Base-by-base conservation (phyloP, 805 yeast genomes). In the Wickerhamiella sorbophila region DNA sequence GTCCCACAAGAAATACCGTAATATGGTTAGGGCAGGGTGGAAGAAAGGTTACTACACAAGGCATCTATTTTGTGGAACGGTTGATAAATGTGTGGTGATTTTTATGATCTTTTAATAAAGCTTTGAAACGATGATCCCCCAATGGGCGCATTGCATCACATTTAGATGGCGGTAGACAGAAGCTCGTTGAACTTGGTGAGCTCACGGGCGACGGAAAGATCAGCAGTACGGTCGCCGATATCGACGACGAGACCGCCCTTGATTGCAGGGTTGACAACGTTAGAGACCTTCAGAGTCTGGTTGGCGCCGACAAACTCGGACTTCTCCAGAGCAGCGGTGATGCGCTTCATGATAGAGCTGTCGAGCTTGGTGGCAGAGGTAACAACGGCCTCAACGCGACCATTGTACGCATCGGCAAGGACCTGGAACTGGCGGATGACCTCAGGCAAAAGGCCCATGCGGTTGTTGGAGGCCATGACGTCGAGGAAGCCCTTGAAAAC, bases 151-250 rank as follows among this genome's bases (percentile, higher is more conserved):
- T n/a, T n/a, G n/a, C n/a, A n/a, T n/a, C n/a, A n/a, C n/a, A n/a
- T n/a, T n/a, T n/a, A n/a, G n/a, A n/a, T n/a, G n/a, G 94, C 70
- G 71, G 88, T 95, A 55, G 73, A 69, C 63, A 91, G 76, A 54
- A 80, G 76, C 65, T 81, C 76, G 81, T 91, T 91, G 66, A 87
- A 78, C 69, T 75, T 85, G 63, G 82, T 70, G 61, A 91, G 76
- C 73, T 80, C 86, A 60, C 82, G 65, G 46, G 87, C 71, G 53
- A 91, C 75, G 46, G 94, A 79, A 63, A 88, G 73, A 68, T 91
- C 98, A 56, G 86, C 95, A 49, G 97, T 87, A 66, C 80, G 84
- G 71, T 88, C 98, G 59, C 88, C 95, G 56, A 91, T 84, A 67
- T 87, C 95, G 47, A 91, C 94, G 54, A 91, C 69, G 63, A 91